These are phyloP conservation scores for Xylaria castorea DNA, from an alignment of 495 filamentous ascomycete species.

Conservation along the genomic window DNA sequence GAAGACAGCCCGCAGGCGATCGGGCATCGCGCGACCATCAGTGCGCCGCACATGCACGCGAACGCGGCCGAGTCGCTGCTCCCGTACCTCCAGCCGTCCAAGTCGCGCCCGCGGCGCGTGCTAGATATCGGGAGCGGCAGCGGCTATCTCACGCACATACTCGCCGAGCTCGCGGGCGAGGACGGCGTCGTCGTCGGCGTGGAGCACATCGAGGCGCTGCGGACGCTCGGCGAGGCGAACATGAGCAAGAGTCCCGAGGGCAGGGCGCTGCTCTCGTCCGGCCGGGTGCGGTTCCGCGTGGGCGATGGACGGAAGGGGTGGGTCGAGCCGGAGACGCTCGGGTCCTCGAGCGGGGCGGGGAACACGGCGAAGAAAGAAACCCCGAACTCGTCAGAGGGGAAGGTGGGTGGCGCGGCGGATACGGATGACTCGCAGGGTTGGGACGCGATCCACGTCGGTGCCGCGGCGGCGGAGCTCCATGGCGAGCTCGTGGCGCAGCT, in stretches of 20 bases:
- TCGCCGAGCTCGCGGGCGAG: constrained; percentile 78
- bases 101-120: constrained; percentile 53
- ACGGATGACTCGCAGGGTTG: constrained; percentile 55
- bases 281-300: constrained; percentile 73
- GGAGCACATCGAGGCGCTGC: constrained; percentile 84
- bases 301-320: constrained; percentile 86
- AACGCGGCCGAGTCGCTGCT: constrained; percentile 73
- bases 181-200: constrained; percentile 76
- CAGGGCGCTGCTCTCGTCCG: constrained; percentile 61
- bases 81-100: constrained; percentile 57
- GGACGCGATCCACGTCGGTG: constrained; percentile 97
- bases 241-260: constrained; percentile 75
- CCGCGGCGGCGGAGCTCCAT: constrained; percentile 80
- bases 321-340: constrained; percentile 49
- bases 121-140: constrained; percentile 91
- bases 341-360: constrained; percentile 28
- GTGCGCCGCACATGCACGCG: constrained; percentile 97
- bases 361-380: constrained; percentile 33
- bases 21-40: constrained; percentile 88
- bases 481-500: constrained; percentile 77
- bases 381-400: constrained; percentile 8
- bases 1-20: constrained; percentile 91
- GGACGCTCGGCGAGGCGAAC: constrained; percentile 75
- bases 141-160: constrained; percentile 89
- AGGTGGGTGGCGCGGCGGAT: constrained; percentile 40